These are phyloP conservation scores for Globisporangium sylvaticum DNA, from an alignment of 352 stramenopile species.

Conservation along the genomic window DNA sequence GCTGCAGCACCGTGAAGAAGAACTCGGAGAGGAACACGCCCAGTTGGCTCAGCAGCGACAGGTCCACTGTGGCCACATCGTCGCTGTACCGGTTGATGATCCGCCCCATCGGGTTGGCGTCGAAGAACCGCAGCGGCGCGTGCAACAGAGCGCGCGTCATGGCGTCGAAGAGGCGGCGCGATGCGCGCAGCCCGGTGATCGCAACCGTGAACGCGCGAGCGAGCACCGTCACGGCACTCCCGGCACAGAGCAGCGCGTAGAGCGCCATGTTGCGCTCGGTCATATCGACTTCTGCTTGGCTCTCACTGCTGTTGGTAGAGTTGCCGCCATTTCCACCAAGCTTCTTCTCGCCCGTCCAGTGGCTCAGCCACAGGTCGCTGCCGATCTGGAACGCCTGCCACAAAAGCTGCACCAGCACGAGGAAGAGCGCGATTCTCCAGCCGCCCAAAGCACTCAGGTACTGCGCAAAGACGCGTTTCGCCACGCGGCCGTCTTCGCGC, in stretches of 20 bases:
- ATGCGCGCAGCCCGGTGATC: conserved; percentile 21
- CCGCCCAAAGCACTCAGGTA: not conserved
- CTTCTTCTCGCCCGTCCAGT: conserved; percentile 18
- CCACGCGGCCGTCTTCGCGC: not conserved
- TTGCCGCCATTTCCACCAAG: not conserved
- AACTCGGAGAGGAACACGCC: not conserved
- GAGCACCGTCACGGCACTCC: not conserved
- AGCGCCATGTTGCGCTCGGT: not conserved
- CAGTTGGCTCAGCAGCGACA: conserved; percentile 13
- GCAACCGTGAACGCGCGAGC: not conserved
- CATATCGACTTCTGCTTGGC: not conserved
- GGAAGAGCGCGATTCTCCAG: not conserved
- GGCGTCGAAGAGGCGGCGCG: conserved; percentile 74
- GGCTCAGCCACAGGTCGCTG: conserved; percentile 29
- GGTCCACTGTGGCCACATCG: conserved; percentile 11
- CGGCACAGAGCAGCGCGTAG: not conserved
- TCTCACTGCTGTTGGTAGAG: not conserved
- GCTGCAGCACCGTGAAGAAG: conserved; percentile 5
- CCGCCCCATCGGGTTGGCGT: conserved; percentile 84
- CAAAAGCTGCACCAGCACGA: conserved; percentile 12
- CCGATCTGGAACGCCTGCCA: conserved; percentile 28
- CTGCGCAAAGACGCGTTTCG: not conserved
- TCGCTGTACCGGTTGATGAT: conserved; percentile 85
- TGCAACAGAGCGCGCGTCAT: conserved; percentile 81
- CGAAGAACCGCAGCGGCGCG: conserved; percentile 90